Evolutionary conservation across 2,329 filamentous ascomycete genomes (phyloP), one percentile per base, ranked within the genome.

Genomic region (Exophiala lecanii-corni): DNA sequence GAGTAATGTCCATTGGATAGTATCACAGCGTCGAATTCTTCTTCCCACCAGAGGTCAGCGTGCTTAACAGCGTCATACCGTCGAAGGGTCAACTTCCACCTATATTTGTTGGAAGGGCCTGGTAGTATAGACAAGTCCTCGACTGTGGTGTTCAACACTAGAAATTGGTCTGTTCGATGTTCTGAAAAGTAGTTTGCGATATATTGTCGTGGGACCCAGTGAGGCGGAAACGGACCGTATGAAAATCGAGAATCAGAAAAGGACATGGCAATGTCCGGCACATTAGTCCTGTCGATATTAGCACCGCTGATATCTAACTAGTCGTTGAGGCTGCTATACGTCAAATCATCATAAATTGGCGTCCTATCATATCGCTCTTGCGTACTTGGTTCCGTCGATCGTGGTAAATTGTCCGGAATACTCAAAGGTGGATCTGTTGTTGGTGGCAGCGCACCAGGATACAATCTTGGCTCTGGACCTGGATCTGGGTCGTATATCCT

Each of bases 1-100:
- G 66, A 72, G 50, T 76, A 82, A 50, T 81, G 78, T 0, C 79
- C 79, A 23, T 68, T 78, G 1, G 77, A 79, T 3, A 82, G 71
- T 1, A 81, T 64, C 0, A 82, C 68, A 0, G 76, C 78, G 53
- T 83, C 79, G 43, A 82, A 82, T 19, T 63, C 64, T 55, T 84
- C 80, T 0, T 62, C 63, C 79, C 79, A 82, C 78, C 80, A 83
- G 46, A 74, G 72, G 52, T 82, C 75, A 30, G 61, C 59, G 10
- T 59, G 63, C 33, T 39, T 40, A 10, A 42, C 51, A 17, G 21
- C 49, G 6, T 53, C 58, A 5, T 61, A 55, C 26, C 67, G 66
- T 12, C 76, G 65, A 17, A 83, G 56, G 1, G 70, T 74, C 2
- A 81, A 53, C 30, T 66, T 67, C 78, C 73, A 82, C 59, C 73